Evolutionary conservation across 2,329 filamentous ascomycete species (phyloP).

Genomic region (Exophiala phaeomuriformis): DNA sequence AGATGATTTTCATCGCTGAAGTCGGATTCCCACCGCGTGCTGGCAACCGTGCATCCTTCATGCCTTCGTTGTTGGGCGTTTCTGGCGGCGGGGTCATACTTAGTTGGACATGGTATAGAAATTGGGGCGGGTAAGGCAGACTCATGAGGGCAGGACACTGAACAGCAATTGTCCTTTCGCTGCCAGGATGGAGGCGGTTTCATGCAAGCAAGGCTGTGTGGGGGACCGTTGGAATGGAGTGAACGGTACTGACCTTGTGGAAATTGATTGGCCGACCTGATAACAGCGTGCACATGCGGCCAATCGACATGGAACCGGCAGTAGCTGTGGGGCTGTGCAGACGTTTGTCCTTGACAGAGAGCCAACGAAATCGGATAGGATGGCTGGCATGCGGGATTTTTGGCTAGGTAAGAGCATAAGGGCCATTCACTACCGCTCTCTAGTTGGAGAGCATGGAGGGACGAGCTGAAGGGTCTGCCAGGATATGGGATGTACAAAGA

Average conservation of each 20-base stretch:
- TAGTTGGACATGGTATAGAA: constrained; percentile 1
- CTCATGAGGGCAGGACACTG: constrained; percentile 1
- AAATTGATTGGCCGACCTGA: constrained; percentile 9
- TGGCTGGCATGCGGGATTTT: constrained; percentile 1
- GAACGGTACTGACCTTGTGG: constrained; percentile 7
- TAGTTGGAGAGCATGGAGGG: constrained; percentile 9
- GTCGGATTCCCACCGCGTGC: background rate
- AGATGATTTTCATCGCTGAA: background rate
- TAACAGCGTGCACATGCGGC: constrained; percentile 10
- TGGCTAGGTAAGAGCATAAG: background rate
- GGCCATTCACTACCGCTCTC: constrained; percentile 1
- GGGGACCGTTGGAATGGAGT: constrained; percentile 4
- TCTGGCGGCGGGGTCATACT: background rate
- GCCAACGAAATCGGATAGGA: constrained; percentile 4
- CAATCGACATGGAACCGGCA: constrained; percentile 3
- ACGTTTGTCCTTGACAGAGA: constrained; percentile 3
- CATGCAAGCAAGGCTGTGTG: constrained; percentile 4
- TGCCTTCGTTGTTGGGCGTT: background rate
- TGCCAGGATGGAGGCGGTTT: constrained; percentile 13
- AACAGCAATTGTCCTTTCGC: constrained; percentile 11
- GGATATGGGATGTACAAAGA: constrained; percentile 12
- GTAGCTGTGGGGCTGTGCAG: background rate
- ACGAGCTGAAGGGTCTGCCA: constrained; percentile 10
- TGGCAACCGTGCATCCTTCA: background rate
- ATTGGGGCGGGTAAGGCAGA: constrained; percentile 6